Conservation (phyloP, 169 alveolate species). For the Plasmodium vivax region DNA sequence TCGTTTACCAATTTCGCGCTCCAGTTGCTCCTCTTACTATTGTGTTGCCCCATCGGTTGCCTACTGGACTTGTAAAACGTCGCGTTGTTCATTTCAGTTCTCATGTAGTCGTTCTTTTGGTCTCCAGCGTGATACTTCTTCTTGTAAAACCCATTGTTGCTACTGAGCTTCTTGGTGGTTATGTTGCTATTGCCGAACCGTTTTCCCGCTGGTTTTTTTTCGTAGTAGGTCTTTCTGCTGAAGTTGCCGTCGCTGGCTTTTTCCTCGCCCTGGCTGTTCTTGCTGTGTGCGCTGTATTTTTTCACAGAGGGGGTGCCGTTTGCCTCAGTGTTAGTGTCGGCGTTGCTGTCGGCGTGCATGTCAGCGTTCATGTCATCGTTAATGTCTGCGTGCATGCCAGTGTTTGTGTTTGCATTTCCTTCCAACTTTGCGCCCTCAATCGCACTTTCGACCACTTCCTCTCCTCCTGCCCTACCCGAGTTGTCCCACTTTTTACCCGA, state of each 20-base stretch:
- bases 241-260: constrained; percentile 9
- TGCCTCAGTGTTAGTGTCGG: neutral
- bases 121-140: constrained; percentile 14
- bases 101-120: constrained; percentile 8
- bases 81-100: neutral
- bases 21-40: constrained; percentile 10
- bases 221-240: constrained; percentile 4
- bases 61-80: neutral
- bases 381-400: neutral
- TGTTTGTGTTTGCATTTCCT: neutral
- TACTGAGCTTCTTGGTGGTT: neutral
- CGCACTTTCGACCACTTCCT: neutral
- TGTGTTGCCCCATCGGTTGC: neutral
- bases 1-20: constrained; percentile 2
- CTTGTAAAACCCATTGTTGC: neutral
- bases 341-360: neutral
- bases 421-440: neutral
- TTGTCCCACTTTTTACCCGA: constrained; percentile 16
- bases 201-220: neutral
- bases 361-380: neutral
- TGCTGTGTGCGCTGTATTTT: neutral
- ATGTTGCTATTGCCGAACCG: neutral
- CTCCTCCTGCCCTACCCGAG: neutral
- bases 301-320: neutral
- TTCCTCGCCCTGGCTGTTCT: constrained; percentile 14